phyloP scores from a whole-genome alignment of 1,284 basidiomycete species.

The Mycena sp. region DNA sequence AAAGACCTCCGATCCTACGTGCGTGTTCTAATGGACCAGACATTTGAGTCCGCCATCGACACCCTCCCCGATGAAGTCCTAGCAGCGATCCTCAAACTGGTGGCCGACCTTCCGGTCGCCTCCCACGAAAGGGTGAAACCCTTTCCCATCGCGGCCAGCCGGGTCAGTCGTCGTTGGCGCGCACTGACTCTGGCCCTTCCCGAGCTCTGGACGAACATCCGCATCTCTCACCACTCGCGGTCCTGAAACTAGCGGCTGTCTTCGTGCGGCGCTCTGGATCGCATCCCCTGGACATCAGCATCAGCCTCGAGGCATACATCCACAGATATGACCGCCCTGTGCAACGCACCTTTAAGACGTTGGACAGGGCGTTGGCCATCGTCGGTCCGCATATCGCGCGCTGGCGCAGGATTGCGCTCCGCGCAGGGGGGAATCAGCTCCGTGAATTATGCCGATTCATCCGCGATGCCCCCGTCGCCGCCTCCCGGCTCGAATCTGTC shows the following conservation, averaged over 20 bases:
- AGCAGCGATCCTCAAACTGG: neutral
- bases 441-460: neutral
- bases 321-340: neutral
- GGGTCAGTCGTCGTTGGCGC: neutral
- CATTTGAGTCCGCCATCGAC: conserved; percentile 5
- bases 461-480: neutral
- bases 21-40: too few relatives aligned
- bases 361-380: neutral
- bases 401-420: neutral
- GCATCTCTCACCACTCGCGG: neutral
- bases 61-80: conserved; percentile 7
- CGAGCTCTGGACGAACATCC: conserved; percentile 8
- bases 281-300: conserved; percentile 8
- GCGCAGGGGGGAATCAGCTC: neutral
- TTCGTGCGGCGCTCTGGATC: neutral
- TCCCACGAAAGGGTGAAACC: neutral
- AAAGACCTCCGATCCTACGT: too few relatives aligned
- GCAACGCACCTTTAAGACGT: neutral
- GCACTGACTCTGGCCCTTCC: neutral
- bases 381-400: conserved; percentile 1
- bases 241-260: neutral
- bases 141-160: neutral
- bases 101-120: neutral
- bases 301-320: neutral
- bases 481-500: neutral